Evolutionary conservation across 176 grass and related monocot species (phyloP), one percentile per base, ranked within the genome.

Genomic region (Eleusine indica): DNA sequence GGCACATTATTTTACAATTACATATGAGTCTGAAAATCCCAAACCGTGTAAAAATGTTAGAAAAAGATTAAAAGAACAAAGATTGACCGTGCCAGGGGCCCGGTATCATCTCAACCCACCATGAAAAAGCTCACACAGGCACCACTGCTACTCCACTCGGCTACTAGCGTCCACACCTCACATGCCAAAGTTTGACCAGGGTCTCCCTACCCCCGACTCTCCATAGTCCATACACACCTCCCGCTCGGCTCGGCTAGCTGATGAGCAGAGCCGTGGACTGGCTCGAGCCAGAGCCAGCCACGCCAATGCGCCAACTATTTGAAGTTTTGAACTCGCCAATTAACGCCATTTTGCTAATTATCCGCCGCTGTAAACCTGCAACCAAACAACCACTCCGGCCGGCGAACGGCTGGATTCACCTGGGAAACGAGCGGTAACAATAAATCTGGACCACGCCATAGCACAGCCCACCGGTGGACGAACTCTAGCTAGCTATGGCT

Each of bases 121-220:
- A 47, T 47, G 9, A 10, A 47, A 47, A 47, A 47, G 44, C 44
- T 47, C 44, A 47, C 44, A 11, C 44, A 7, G 11, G 44, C 44
- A 0, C 54, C 54, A n/a, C 19, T 58, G 54, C 54, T 58, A 6
- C 54, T 21, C 54, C 54, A 58, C 54, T 58, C 18, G 17, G 43
- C 4, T 28, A n/a, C 18, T 64, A 53, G 64, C 32, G 81, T 84
- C 46, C 63, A 75, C 71, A 66, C 48, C 39, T 48, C 35, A 77
- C 64, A 69, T 77, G 74, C 51, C 38, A 70, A 85, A 70, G 51
- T 85, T 85, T 77, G 83, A 77, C 74, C 64, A 38, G 7, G 38
- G 74, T 44, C 51, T 58, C 7, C 32, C 32, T 2, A 35, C 2
- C 2, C 32, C 43, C 57, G 3, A n/a, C 57, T 60, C 57, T 57